Percentiles rank a stretch among this genome's conserved stretches.
phyloP scores from a whole-genome alignment of 176 grass and related monocot genomes.

The Oryza officinalis region DNA sequence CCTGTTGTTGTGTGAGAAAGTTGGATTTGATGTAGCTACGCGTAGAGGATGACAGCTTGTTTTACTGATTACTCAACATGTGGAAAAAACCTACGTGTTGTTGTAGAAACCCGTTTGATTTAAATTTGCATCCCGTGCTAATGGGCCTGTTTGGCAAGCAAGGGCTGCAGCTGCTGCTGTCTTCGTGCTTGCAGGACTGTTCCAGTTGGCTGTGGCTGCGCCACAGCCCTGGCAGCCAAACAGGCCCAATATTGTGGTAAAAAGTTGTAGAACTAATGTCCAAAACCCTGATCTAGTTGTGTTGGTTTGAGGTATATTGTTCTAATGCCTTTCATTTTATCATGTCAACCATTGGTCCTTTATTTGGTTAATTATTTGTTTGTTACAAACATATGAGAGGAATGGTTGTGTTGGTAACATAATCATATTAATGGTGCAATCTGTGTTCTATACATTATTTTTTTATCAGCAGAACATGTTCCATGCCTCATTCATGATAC shows the following conservation, averaged over 20 bases:
- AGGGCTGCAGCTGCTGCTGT: too few relatives aligned
- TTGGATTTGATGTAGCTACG: neutral
- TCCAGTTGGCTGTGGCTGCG: too few relatives aligned
- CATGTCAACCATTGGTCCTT: neutral
- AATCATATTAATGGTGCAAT: neutral
- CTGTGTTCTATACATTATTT: neutral
- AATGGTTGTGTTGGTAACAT: neutral
- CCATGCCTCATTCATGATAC: slow-evolving; percentile 9
- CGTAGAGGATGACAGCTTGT: neutral
- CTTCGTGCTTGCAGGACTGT: too few relatives aligned
- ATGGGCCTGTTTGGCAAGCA: too few relatives aligned
- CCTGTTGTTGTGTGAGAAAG: neutral
- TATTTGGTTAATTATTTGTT: neutral
- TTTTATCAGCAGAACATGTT: slow-evolving; percentile 7
- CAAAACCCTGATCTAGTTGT: neutral
- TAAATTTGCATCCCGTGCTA: neutral
- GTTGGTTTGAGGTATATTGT: neutral
- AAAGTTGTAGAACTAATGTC: neutral
- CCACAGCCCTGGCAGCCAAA: too few relatives aligned
- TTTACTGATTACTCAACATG: neutral
- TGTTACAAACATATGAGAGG: slow-evolving; percentile 2
- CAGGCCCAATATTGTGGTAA: neutral
- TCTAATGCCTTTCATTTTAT: slow-evolving; percentile 11
- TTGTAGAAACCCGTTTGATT: neutral
- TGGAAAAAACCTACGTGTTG: neutral